These are phyloP conservation scores for Pythium plurisporium DNA, from an alignment of 352 stramenopile genomes.

Conservation along the genomic window DNA sequence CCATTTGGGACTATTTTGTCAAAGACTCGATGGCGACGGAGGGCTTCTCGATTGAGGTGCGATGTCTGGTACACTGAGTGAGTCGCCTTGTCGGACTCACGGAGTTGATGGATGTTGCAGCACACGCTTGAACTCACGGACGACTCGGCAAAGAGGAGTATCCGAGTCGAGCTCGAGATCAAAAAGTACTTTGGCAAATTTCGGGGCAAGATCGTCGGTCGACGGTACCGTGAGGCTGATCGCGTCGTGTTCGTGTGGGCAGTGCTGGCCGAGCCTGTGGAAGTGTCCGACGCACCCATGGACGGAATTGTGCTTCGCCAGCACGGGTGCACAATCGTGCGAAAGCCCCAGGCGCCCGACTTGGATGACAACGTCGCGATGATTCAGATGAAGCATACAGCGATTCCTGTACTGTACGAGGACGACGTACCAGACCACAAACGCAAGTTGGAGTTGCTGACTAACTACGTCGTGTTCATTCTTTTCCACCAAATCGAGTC, in stretches of 20 bases:
- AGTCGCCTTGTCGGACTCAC: background rate
- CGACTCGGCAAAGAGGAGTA: constrained; percentile 8
- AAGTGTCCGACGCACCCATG: constrained; percentile 12
- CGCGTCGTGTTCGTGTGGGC: constrained; percentile 13
- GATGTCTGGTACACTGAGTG: background rate
- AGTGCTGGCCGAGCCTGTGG: constrained; percentile 1
- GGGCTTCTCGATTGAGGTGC: constrained; percentile 7
- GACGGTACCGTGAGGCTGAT: constrained; percentile 3
- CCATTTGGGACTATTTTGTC: constrained; percentile 17
- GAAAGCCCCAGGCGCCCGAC: background rate
- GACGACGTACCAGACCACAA: constrained; percentile 7
- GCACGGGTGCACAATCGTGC: constrained; percentile 9
- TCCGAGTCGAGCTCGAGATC: constrained; percentile 14
- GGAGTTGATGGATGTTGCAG: background rate
- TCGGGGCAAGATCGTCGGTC: constrained; percentile 8
- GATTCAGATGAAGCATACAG: constrained; percentile 11
- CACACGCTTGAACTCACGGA: background rate
- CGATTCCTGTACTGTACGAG: constrained; percentile 6
- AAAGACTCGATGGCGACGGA: constrained; percentile 6
- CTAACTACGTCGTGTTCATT: constrained; percentile 1
- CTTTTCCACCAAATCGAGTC: constrained; percentile 9
- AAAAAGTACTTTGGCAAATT: constrained; percentile 9
- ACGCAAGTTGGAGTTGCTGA: constrained; percentile 13
- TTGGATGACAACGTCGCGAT: background rate
- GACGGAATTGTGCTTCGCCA: constrained; percentile 10